Conservation (phyloP, 345 rosid species). For the Nephelium lappaceum region DNA sequence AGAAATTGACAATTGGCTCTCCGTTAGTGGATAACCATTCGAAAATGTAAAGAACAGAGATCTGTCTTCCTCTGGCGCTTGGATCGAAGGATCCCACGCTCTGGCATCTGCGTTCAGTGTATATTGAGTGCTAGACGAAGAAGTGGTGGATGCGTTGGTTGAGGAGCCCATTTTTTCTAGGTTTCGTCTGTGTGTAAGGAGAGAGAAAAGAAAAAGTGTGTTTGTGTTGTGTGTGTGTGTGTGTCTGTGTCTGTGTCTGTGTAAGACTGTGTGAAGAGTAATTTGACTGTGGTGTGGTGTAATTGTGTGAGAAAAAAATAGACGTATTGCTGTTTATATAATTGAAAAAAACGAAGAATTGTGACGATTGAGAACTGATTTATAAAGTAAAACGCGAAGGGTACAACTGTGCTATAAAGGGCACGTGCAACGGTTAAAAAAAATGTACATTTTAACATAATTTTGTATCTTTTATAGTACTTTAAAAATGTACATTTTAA, state of each 20-base stretch:
- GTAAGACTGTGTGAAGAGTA: not conserved
- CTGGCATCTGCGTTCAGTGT: too few relatives aligned
- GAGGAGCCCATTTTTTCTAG: not conserved
- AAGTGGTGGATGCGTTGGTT: not conserved
- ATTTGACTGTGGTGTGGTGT: not conserved
- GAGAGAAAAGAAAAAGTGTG: not conserved
- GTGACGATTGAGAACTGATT: conserved; percentile 12
- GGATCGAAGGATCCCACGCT: too few relatives aligned
- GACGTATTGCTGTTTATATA: not conserved
- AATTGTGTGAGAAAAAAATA: not conserved
- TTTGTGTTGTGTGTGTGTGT: too few relatives aligned
- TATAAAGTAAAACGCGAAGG: not conserved
- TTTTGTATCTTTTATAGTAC: too few relatives aligned
- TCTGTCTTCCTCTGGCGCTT: too few relatives aligned
- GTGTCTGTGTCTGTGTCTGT: not conserved
- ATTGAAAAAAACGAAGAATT: not conserved
- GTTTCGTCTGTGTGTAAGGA: too few relatives aligned
- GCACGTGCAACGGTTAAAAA: conserved; percentile 13
- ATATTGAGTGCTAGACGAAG: too few relatives aligned
- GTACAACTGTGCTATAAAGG: not conserved
- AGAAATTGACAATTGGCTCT: too few relatives aligned
- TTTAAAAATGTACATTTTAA: too few relatives aligned
- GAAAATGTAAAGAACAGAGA: too few relatives aligned
- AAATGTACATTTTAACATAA: too few relatives aligned
- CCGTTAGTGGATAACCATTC: too few relatives aligned